A percentile compares a stretch with the other conserved stretches of the same genome.
These are phyloP conservation scores for Tanacetum coccineum DNA, from an alignment of 129 eudicot species.

Conservation along the genomic window DNA sequence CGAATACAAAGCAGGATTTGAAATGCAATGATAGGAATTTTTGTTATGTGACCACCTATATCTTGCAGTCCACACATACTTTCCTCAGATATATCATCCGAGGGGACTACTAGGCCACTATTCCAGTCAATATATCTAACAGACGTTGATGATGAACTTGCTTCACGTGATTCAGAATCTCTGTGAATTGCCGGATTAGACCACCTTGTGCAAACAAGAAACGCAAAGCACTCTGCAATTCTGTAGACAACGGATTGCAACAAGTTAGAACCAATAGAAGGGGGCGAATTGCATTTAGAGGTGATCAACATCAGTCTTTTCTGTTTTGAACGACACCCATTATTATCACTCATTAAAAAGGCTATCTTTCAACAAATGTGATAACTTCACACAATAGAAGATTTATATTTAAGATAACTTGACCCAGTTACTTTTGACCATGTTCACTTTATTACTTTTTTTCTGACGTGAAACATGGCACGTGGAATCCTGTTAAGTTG, in stretches of 20 bases:
- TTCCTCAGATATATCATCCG: constrained; percentile 40
- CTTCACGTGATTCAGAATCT: constrained; percentile 33
- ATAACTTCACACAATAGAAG: background rate
- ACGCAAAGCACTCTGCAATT: constrained; percentile 91
- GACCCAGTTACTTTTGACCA: constrained; percentile 3
- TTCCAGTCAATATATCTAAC: constrained; percentile 50
- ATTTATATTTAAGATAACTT: background rate
- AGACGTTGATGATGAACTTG: constrained; percentile 33
- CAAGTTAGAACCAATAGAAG: constrained; percentile 13
- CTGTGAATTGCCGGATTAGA: constrained; percentile 79
- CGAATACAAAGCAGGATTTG: constrained; percentile 75
- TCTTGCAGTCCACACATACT: constrained; percentile 59
- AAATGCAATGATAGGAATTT: constrained; percentile 58
- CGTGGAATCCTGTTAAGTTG: background rate
- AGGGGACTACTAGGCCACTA: constrained; percentile 38
- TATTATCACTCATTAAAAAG: background rate
- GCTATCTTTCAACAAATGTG: background rate
- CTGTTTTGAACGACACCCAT: background rate
- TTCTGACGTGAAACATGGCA: background rate
- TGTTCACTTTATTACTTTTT: background rate
- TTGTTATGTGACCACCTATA: constrained; percentile 85
- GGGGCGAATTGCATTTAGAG: background rate
- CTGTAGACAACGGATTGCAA: constrained; percentile 36
- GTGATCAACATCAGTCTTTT: constrained; percentile 6
- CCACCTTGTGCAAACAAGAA: constrained; percentile 91